Evolutionary conservation across 441 rosid species (phyloP).

Genomic region (Geranium incanum): DNA sequence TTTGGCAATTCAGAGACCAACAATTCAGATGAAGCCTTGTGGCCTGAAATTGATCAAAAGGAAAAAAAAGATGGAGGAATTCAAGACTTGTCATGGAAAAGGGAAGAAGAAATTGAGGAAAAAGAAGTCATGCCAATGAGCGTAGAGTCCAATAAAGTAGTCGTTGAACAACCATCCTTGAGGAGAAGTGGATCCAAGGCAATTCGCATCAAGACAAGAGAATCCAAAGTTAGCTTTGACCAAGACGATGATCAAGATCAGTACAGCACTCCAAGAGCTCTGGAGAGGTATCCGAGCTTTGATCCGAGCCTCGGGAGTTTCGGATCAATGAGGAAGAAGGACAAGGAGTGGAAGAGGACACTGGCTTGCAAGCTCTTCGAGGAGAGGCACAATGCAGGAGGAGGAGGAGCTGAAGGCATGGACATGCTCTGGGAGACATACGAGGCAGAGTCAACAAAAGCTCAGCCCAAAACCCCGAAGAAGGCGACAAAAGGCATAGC

Average conservation of each 20-base stretch:
- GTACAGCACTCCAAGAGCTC: conserved; percentile 17
- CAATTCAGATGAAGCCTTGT: conserved; percentile 23
- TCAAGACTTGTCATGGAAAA: conserved; percentile 24
- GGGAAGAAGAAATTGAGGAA: conserved; percentile 15
- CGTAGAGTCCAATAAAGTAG: conserved; percentile 37
- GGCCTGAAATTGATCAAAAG: conserved; percentile 16
- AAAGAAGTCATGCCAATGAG: conserved; percentile 36
- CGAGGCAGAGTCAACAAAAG: conserved; percentile 44
- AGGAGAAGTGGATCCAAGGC: conserved; percentile 50
- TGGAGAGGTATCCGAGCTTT: conserved; percentile 18
- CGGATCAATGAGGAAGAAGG: conserved; percentile 68
- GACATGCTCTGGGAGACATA: conserved; percentile 87
- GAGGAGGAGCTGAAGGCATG: conserved; percentile 56
- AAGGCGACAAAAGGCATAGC: conserved; percentile 31
- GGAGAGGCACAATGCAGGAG: conserved; percentile 59
- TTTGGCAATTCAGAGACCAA: conserved; percentile 11
- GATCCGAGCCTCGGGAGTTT: conserved; percentile 37
- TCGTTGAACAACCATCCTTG: conserved; percentile 22
- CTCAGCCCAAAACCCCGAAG: conserved; percentile 27
- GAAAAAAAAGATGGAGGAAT: conserved; percentile 27
- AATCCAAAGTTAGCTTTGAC: conserved; percentile 18
- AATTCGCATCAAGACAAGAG: conserved; percentile 20
- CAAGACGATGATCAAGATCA: conserved; percentile 12
- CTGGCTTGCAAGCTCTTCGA: conserved; percentile 83
- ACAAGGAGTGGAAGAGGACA: conserved; percentile 90